Evolutionary conservation across 176 grass and related monocot genomes (phyloP).

Genomic region (Elymus sibiricus): DNA sequence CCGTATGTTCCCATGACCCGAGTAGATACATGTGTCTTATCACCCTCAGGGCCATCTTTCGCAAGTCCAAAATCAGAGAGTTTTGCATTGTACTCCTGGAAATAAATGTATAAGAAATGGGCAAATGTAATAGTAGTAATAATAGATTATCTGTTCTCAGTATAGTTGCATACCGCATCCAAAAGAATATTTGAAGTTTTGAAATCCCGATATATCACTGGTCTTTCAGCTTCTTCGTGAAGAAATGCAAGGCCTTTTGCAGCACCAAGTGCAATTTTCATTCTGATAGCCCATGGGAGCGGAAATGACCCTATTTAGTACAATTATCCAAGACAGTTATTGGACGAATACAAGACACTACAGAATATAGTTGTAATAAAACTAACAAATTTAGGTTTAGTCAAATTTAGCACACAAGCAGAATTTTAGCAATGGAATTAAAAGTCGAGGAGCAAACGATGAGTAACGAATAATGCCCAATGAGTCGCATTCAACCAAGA

Average conservation of each 20-base stretch:
- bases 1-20: conserved; percentile 98
- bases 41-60: conserved; percentile 98
- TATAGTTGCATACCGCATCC: conserved; percentile 60
- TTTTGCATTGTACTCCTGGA: conserved; percentile 97
- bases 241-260: conserved; percentile 95
- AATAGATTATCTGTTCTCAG: conserved; percentile 5
- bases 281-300: conserved; percentile 90
- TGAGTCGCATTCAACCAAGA: not conserved
- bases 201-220: conserved; percentile 99
- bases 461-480: not conserved
- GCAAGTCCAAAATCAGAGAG: conserved; percentile 98
- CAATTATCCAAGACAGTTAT: conserved; percentile 19
- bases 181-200: conserved; percentile 98
- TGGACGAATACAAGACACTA: not conserved
- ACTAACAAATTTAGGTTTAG: not conserved
- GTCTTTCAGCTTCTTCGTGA: conserved; percentile 99
- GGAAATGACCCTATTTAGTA: conserved; percentile 70
- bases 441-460: not conserved
- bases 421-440: conserved; percentile 14
- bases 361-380: conserved; percentile 17
- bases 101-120: conserved; percentile 25
- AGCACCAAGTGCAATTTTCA: conserved; percentile 99
- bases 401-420: conserved; percentile 13
- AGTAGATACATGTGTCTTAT: conserved; percentile 98
- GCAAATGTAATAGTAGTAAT: conserved; percentile 20